These are phyloP conservation scores for Candida anutae DNA, from an alignment of 1,139 yeast genomes.

Conservation along the genomic window DNA sequence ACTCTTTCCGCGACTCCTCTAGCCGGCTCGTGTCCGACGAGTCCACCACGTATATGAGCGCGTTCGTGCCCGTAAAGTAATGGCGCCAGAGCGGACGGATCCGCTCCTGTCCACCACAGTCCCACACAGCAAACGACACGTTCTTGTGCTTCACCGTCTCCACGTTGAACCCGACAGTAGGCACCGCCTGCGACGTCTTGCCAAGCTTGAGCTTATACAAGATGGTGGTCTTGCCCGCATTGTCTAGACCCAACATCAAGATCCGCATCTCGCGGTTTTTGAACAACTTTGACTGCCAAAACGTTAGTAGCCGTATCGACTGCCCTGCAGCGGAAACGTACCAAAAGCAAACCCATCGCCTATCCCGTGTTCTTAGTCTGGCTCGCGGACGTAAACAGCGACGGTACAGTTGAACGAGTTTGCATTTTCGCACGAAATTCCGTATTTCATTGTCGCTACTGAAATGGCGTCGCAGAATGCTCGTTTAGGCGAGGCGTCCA, in stretches of 20 bases:
- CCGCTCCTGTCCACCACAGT: conserved; percentile 93
- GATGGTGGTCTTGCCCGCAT: conserved; percentile 85
- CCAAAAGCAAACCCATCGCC: conserved; percentile 4
- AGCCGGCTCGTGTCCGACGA: conserved; percentile 66
- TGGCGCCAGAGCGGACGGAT: conserved; percentile 92
- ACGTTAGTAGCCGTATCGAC: conserved; percentile 2
- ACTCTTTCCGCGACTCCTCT: conserved; percentile 71
- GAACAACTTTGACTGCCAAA: conserved; percentile 27
- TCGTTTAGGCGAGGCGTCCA: too few species aligned
- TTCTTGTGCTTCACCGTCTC: conserved; percentile 87
- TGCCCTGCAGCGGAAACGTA: conserved; percentile 1
- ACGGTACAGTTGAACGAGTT: too few species aligned
- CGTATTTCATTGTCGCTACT: too few species aligned
- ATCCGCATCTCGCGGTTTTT: conserved; percentile 51
- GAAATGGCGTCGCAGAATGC: too few species aligned
- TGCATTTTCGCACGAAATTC: too few species aligned
- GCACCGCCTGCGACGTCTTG: conserved; percentile 74
- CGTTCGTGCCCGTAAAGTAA: conserved; percentile 89
- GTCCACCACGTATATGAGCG: conserved; percentile 88
- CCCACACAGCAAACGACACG: conserved; percentile 92
- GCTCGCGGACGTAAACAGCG: neutral
- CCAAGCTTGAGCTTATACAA: conserved; percentile 68
- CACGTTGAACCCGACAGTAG: conserved; percentile 92
- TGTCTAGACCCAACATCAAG: conserved; percentile 86
- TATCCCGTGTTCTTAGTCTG: too few species aligned